Evolutionary conservation across 2,329 filamentous ascomycete genomes (phyloP).

Genomic region (Pseudocercospora musae): DNA sequence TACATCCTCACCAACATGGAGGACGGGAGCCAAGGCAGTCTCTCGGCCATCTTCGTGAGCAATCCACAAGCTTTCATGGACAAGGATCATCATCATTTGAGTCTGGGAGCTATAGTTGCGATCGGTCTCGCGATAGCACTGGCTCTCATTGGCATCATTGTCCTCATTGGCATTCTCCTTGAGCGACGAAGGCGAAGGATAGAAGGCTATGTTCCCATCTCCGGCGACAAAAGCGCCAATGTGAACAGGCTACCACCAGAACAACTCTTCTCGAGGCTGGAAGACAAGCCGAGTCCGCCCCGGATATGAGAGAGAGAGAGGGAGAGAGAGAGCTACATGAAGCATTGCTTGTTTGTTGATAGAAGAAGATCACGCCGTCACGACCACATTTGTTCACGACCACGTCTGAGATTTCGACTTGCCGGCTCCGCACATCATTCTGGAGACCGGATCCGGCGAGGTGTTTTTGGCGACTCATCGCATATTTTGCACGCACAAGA

Average conservation of each 20-base stretch:
- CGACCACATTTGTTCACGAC: constrained; percentile 9
- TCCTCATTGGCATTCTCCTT: constrained; percentile 69
- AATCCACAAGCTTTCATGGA: constrained; percentile 69
- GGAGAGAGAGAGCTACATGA: background rate
- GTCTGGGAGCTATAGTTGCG: constrained; percentile 73
- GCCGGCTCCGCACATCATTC: background rate
- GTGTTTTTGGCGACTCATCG: constrained; percentile 4
- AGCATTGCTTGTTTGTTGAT: constrained; percentile 5
- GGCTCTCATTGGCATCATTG: constrained; percentile 71
- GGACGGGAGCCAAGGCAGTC: constrained; percentile 65
- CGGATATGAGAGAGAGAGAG: constrained; percentile 23
- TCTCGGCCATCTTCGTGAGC: constrained; percentile 80
- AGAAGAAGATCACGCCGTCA: constrained; percentile 9
- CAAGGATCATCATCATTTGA: constrained; percentile 54
- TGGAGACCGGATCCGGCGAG: background rate
- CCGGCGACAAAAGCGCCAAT: constrained; percentile 45
- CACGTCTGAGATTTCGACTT: constrained; percentile 2
- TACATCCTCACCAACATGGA: constrained; percentile 72
- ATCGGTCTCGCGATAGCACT: constrained; percentile 78
- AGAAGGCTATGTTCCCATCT: constrained; percentile 75
- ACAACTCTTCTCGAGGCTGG: constrained; percentile 30
- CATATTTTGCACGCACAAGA: constrained; percentile 5
- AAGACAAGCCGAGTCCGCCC: constrained; percentile 26
- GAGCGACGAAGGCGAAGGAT: constrained; percentile 73
- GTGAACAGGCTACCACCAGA: constrained; percentile 51